phyloP scores from a whole-genome alignment of 305 asterid species.

The Solanum hybrid region DNA sequence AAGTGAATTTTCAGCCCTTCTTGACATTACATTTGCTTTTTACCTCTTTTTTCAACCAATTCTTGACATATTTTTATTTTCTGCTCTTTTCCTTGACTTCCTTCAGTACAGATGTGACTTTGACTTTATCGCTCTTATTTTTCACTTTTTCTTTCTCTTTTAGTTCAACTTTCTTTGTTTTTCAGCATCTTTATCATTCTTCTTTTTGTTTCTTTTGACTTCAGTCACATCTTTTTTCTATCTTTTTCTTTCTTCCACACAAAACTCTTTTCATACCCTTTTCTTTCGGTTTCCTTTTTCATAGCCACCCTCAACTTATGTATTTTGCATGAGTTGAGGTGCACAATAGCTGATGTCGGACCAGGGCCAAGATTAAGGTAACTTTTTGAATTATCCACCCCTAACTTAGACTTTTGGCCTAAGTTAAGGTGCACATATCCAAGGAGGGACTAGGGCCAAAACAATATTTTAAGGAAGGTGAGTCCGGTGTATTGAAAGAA shows the following conservation, averaged over 20 bases:
- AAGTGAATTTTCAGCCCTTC: neutral
- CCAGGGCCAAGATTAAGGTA: neutral
- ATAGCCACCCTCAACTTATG: neutral
- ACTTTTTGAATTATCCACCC: neutral
- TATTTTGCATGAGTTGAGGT: neutral
- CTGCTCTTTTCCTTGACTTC: neutral
- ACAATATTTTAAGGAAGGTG: no score
- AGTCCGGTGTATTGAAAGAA: neutral
- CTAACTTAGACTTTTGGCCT: neutral
- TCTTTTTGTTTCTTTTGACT: neutral
- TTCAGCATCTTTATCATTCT: neutral
- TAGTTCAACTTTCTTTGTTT: neutral
- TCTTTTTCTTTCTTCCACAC: neutral
- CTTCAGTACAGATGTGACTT: neutral
- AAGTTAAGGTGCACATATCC: neutral
- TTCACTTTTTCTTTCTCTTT: neutral
- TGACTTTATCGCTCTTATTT: neutral
- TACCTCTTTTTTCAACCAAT: neutral
- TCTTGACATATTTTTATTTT: no score
- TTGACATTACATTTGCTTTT: neutral
- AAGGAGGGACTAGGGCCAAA: neutral
- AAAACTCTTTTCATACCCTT: neutral
- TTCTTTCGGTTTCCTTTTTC: neutral
- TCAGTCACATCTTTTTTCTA: neutral
- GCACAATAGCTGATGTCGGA: neutral